These are phyloP conservation scores for Plasmodiophora brassicae DNA, from an alignment of 208 protist genomes.

Conservation along the genomic window DNA sequence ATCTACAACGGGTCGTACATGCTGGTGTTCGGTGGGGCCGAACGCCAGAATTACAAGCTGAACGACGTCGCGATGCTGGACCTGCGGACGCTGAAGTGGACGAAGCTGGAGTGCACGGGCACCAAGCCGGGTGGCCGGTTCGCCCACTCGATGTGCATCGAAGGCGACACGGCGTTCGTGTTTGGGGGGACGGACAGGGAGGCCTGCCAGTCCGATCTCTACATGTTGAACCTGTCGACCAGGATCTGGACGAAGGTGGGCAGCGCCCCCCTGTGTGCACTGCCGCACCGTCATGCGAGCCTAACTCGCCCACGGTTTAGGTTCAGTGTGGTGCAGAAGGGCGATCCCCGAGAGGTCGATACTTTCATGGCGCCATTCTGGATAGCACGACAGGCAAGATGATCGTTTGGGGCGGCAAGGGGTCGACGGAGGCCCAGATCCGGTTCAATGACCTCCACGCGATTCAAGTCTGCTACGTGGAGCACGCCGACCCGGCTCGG, in stretches of 20 bases:
- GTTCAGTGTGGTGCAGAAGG: too few species aligned
- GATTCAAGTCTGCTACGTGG: too few species aligned
- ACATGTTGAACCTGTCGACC: not conserved
- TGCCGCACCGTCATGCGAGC: too few species aligned
- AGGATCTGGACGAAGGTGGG: not conserved
- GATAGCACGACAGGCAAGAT: not conserved
- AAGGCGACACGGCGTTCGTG: not conserved
- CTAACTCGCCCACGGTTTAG: too few species aligned
- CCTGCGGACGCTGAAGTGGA: not conserved
- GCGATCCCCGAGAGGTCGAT: not conserved
- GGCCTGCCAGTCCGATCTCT: constrained; percentile 13
- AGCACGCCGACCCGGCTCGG: too few species aligned
- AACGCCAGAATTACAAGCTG: constrained; percentile 12
- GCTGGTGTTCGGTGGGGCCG: constrained; percentile 11
- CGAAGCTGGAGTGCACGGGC: not conserved
- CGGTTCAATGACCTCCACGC: constrained; percentile 7
- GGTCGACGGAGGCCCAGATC: not conserved
- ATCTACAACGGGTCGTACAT: not conserved
- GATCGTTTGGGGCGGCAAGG: constrained; percentile 2
- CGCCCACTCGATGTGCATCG: constrained; percentile 13
- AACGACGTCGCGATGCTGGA: not conserved
- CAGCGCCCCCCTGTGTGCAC: too few species aligned
- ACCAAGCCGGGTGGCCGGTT: not conserved
- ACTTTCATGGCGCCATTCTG: not conserved
- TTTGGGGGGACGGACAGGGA: constrained; percentile 8